Evolutionary conservation across 208 protist genomes (phyloP), one percentile per base, ranked within the genome.

Genomic region (Trypanosoma melophagium): DNA sequence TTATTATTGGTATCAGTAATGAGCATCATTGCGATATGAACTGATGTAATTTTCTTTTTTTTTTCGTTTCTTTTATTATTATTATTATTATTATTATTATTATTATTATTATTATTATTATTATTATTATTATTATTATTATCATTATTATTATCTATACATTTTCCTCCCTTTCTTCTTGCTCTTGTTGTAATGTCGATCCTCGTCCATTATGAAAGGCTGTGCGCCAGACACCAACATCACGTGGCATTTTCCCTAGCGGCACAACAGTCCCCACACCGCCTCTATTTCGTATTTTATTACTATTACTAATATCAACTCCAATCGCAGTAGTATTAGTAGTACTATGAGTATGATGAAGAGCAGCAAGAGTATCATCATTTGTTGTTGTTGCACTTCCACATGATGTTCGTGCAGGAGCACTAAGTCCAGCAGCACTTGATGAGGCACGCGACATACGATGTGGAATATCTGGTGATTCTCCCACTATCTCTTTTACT

Each of bases 391-490:
- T 25, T 2, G 40, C 21, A 53, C 63, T 69, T 16, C 53, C 50
- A 31, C 63, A 69, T 28, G 63, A 60, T 35, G 63, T 69, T 38
- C 53, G 52, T 28, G 63, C 53, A 4, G 53, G 63, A 17, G 40
- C 63, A 58, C 63, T 69, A 7, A 69, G 54, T 17, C 63, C 63
- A 8, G 63, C 53, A 40, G 41, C 42, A 44, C 53, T 59, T 0
- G 63, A 69, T 14, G 63, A 66, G 3, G 25, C 60, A 21, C 55
- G 38, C 14, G 55, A 64, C 3, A 14, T 47, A 8, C 9, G 45
- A n/a, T 47, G 42, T 10, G 13, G 42, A n/a, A 17, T 17, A n/a
- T 47, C 42, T n/a, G 42, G 50, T 16, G 50, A 35, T 17, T 55
- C 19, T n/a, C 42, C 42, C 10, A n/a, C 16, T n/a, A 17, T 47